Evolutionary conservation across 345 rosid genomes (phyloP).

Genomic region (Raphanus raphanistrum): DNA sequence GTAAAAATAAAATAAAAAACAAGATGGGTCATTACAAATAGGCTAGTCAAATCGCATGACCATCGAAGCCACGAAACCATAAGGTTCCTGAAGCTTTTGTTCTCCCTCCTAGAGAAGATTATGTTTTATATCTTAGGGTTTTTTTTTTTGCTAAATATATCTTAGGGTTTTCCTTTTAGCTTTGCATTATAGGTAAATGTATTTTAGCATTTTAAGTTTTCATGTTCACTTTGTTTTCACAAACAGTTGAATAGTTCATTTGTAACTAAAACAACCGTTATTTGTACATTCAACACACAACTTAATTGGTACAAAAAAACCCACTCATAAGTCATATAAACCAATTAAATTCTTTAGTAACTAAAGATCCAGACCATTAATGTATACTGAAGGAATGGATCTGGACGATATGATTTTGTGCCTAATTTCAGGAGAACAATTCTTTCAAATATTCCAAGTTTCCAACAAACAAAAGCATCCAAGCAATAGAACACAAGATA

Average conservation of each 20-base stretch:
- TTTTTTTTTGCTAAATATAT: neutral
- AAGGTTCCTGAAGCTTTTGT: too few species aligned
- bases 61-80: too few species aligned
- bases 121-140: neutral
- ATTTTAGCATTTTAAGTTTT: neutral
- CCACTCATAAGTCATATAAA: neutral
- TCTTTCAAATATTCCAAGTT: constrained; percentile 6
- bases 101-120: too few species aligned
- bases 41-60: too few species aligned
- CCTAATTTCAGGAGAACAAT: constrained; percentile 13
- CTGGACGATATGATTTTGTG: constrained; percentile 15
- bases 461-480: constrained; percentile 29
- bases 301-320: neutral
- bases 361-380: neutral
- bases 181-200: neutral
- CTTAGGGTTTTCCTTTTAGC: neutral
- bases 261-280: neutral
- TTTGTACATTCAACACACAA: neutral
- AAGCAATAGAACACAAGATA: constrained; percentile 11
- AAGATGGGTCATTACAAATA: too few species aligned
- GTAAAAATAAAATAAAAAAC: too few species aligned
- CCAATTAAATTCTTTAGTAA: neutral
- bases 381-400: neutral
- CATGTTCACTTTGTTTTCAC: neutral
- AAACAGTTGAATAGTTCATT: neutral